Evolutionary conservation across 78 protist species (phyloP).

Genomic region (Dictyostelium citrinum): DNA sequence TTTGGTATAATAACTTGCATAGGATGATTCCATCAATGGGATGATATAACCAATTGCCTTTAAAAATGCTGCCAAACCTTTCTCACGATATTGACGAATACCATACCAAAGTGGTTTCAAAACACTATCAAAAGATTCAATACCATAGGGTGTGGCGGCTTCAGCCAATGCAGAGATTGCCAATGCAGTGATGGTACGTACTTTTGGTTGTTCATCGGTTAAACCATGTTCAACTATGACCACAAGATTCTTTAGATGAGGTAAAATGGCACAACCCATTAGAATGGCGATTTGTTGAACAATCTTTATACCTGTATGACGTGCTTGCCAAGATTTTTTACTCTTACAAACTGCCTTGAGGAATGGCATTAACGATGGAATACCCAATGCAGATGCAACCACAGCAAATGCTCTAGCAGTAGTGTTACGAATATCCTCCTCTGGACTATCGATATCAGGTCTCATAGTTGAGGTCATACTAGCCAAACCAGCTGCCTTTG

Average conservation of each 20-base stretch:
- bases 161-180: constrained; percentile 99
- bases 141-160: constrained; percentile 98
- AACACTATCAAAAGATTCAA: constrained; percentile 96
- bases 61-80: constrained; percentile 97
- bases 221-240: constrained; percentile 93
- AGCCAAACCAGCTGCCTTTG: constrained; percentile 99
- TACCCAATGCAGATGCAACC: constrained; percentile 98
- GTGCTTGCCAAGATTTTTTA: constrained; percentile 97
- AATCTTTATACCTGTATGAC: constrained; percentile 98
- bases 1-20: constrained; percentile 93
- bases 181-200: constrained; percentile 95
- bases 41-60: constrained; percentile 98
- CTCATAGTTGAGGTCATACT: constrained; percentile 98
- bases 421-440: constrained; percentile 98
- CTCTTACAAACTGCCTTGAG: constrained; percentile 97
- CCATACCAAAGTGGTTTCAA: constrained; percentile 96
- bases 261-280: constrained; percentile 98
- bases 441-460: constrained; percentile 97
- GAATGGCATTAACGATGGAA: constrained; percentile 96
- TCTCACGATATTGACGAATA: constrained; percentile 89
- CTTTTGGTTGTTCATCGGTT: constrained; percentile 91
- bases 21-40: constrained; percentile 97
- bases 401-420: constrained; percentile 99
- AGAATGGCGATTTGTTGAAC: constrained; percentile 98
- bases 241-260: constrained; percentile 95